These are phyloP conservation scores for Pseudogymnoascus sp. DNA, from an alignment of 2,329 filamentous ascomycete species.

Conservation along the genomic window DNA sequence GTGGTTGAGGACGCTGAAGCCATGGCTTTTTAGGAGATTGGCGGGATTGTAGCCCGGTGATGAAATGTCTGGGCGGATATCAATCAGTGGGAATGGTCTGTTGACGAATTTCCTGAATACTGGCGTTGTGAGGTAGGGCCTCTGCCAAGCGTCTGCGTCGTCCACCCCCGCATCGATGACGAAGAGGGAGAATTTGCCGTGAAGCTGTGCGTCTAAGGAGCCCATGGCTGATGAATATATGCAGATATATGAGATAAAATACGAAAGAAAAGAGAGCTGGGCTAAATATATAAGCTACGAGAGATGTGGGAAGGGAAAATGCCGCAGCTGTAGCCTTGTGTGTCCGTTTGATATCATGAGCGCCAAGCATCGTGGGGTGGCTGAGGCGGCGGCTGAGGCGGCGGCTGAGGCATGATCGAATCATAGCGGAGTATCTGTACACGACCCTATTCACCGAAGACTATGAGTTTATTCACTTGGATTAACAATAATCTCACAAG, in stretches of 20 bases:
- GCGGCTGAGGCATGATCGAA: background rate
- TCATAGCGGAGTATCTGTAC: background rate
- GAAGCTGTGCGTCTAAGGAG: background rate
- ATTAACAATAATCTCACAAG: too few relatives aligned
- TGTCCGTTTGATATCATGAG: background rate
- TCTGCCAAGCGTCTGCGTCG: conserved; percentile 3
- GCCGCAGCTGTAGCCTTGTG: background rate
- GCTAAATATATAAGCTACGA: background rate
- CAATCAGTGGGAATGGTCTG: background rate
- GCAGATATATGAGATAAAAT: background rate
- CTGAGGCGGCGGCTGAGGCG: background rate
- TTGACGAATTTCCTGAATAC: conserved; percentile 1
- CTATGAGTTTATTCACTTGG: too few relatives aligned
- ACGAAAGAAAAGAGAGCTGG: background rate
- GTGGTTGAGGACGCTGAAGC: background rate
- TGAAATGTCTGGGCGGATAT: background rate
- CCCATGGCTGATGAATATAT: background rate
- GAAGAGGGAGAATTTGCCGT: conserved; percentile 1
- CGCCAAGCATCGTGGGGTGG: background rate
- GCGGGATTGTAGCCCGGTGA: background rate
- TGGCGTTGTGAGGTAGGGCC: conserved; percentile 1
- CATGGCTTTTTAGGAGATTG: background rate
- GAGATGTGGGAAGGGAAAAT: background rate
- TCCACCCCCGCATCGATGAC: conserved; percentile 5
- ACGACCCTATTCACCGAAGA: too few relatives aligned